Evolutionary conservation across 75 land plant genomes (phyloP), one percentile per base, ranked within the genome.

Genomic region (Chamaecyparis obtusa): DNA sequence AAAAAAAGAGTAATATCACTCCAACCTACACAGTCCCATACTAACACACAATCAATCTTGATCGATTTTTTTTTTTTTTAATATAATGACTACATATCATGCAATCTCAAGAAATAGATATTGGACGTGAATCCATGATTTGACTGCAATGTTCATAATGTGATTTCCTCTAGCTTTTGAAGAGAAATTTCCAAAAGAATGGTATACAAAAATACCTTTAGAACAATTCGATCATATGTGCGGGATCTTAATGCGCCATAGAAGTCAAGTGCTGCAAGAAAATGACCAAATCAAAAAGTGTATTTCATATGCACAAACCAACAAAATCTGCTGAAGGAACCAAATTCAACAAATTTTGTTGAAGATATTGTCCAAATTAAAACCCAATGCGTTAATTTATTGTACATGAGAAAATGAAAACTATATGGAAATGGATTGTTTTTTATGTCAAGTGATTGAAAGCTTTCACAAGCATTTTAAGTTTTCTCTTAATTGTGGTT

Each of bases 181-280:
- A 75, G 32, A 41, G 39, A 77, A 43, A 1, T 30, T 21, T 35
- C 15, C 32, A 87, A 71, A 37, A 48, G 33, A 46, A 24, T 36
- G 17, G 21, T 75, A 71, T 30, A 44, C 77, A 83, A 9, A 83
- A 76, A 79, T 90, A 97, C 99, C 99, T 97, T 91, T 41, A 89
- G 86, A 43, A 97, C 89, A 33, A 92, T 87, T 41, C 84, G 86
- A 79, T 97, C 99, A 91, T 96, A 97, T 69, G 99, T 95, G 49
- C 96, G 91, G 17, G 99, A 97, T 60, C 96, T 87, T 1, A 97
- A 91, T 81, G 99, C 99, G 86, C 99, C 99, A 90, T 97, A 97
- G 90, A 97, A 97, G 84, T 97, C 99, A 84, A 97, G 89, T 27
- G 99, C 99, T 97, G 94, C 87, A 87, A 83, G 8, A 78, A 88